phyloP scores from a whole-genome alignment of 1,284 basidiomycete genomes.

The Melanopsichium pennsylvanicum region DNA sequence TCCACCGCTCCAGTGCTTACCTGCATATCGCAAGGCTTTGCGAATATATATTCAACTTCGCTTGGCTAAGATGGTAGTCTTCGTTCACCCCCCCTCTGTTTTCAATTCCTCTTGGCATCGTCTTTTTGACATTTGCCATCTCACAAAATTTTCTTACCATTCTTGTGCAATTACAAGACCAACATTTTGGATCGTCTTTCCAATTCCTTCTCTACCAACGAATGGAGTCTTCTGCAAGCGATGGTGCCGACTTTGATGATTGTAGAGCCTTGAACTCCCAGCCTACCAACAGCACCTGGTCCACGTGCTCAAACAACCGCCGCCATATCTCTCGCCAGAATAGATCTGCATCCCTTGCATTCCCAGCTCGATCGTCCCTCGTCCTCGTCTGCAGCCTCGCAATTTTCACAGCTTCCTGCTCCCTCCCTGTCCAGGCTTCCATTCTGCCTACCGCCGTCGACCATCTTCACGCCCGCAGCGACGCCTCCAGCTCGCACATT shows the following conservation, averaged over 20 bases:
- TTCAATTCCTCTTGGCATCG: conserved; percentile 2
- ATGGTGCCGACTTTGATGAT: conserved; percentile 45
- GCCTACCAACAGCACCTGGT: conserved; percentile 29
- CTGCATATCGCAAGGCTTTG: no score
- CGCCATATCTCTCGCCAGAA: conserved; percentile 4
- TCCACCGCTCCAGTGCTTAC: no score
- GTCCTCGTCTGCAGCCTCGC: conserved; percentile 12
- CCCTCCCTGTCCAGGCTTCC: conserved; percentile 18
- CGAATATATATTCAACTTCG: conserved; percentile 6
- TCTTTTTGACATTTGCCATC: not conserved
- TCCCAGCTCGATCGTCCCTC: conserved; percentile 2
- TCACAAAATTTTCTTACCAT: not conserved
- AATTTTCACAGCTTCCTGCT: conserved; percentile 8
- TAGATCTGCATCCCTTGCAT: not conserved
- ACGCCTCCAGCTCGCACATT: not conserved
- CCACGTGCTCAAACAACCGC: conserved; percentile 40
- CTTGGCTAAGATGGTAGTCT: not conserved
- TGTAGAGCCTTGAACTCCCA: conserved; percentile 43
- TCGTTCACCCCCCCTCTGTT: not conserved
- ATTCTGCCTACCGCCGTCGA: conserved; percentile 18
- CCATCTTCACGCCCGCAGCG: conserved; percentile 1
- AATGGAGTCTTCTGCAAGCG: conserved; percentile 41
- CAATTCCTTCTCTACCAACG: conserved; percentile 12
- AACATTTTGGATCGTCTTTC: conserved; percentile 2
- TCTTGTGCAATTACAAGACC: conserved; percentile 1